Evolutionary conservation across 2,329 filamentous ascomycete species (phyloP).

Genomic region (Botrytis tulipae): DNA sequence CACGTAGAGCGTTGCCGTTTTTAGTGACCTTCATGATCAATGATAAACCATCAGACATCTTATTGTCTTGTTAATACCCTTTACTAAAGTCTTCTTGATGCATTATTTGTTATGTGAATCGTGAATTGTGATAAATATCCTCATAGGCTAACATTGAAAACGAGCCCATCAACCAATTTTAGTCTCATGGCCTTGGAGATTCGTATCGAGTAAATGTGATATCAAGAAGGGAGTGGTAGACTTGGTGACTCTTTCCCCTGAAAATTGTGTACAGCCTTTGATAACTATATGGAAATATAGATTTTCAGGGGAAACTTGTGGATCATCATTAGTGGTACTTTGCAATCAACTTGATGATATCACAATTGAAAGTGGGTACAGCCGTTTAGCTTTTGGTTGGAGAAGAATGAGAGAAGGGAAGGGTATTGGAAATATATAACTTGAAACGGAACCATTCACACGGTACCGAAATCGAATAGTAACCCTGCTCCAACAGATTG

Average conservation of each 20-base stretch:
- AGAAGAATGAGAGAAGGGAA: neutral
- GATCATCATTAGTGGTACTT: constrained; percentile 1
- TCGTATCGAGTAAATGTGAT: neutral
- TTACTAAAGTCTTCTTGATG: neutral
- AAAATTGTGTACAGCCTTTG: neutral
- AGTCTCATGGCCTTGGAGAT: neutral
- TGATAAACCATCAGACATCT: constrained; percentile 5
- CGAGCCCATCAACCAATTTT: neutral
- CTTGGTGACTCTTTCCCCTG: neutral
- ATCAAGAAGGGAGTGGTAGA: neutral
- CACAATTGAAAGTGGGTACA: neutral
- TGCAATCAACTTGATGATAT: neutral
- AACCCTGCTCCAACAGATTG: neutral
- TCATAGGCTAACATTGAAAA: neutral
- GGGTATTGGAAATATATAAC: neutral
- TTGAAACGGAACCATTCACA: neutral
- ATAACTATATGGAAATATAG: neutral
- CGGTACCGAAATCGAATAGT: neutral
- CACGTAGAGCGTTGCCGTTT: constrained; percentile 17
- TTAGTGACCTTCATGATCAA: constrained; percentile 11
- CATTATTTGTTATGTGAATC: neutral
- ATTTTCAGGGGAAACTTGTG: neutral
- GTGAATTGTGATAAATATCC: neutral
- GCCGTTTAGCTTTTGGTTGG: neutral
- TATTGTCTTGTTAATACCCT: constrained; percentile 18